Base-by-base conservation (phyloP, 176 grass and related monocot species). In the Echinochloa phyllopogon region DNA sequence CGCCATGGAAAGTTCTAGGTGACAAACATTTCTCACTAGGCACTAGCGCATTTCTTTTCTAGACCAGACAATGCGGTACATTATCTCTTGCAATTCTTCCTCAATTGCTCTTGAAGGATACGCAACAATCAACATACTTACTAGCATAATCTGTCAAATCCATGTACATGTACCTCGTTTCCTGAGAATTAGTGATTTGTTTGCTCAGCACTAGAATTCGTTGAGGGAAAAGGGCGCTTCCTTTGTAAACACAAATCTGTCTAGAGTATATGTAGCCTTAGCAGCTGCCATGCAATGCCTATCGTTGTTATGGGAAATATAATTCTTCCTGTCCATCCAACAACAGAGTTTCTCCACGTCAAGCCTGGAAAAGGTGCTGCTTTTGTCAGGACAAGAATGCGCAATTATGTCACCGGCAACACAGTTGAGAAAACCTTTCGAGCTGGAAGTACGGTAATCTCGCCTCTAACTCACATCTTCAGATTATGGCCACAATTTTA, bases 351-450 rank as follows among this genome's bases (percentile, higher is more conserved):
- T 81, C 94, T 99, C 49, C 96, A 99, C 44, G 93, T 99, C 58
- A 99, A 99, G 84, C 96, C 96, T 74, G 96, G 96, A 71, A 99
- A 99, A 87, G 96, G 96, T 69, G 96, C 96, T 14, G 96, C 96
- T 72, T 99, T 99, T 75, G 90, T 99, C 72, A 94, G 96, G 84
- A 99, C 96, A 3, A 99, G 94, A 86, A 44, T 99, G 82, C 86
- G 90, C 8, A 99, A 94, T 82, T 99, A 99, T 57, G 49, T 99
- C 73, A 86, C 96, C 0, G 93, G 93, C 80, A 99, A 96, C 78
- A 99, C 96, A 75, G 91, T 98, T 85, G 93, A 99, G 61, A 99
- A 99, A 92, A 98, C 96, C 29, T 98, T 98, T 90, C 93, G 93
- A 86, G 96, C 96, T 86, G 93, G 93, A 90, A 98, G 93, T 87